Evolutionary conservation across 768 basidiomycete genomes (phyloP), one percentile per base, ranked within the genome.

Genomic region (Dacryopinax spathularia): DNA sequence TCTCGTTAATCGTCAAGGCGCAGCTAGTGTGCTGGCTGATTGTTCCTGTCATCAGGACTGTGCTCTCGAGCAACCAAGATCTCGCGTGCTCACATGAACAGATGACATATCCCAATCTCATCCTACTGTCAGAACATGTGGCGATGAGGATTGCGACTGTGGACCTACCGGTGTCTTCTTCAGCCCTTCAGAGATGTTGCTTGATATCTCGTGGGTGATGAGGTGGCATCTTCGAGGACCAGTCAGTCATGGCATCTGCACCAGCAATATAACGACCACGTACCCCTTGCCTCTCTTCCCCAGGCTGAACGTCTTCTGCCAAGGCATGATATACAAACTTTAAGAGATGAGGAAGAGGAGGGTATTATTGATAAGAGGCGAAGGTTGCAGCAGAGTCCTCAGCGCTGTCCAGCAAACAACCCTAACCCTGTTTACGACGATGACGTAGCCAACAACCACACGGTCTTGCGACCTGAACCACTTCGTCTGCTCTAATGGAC

Each of bases 1-100:
- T 96, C 75, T 96, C 93, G 72, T 95, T 96, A 63, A 96, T 75
- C 1, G 87, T 88, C 68, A 90, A 72, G 2, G 84, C 88, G 37
- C 87, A 86, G 36, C 85, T 87, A 3, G 88, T 88, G 74, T 93
- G 89, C 72, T 84, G 82, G 56, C 82, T 84, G 65, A 80, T 75
- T 59, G 68, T 35, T 62, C 67, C 16, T 25, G 31, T 27, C 29
- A 12, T 43, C 33, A 3, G 25, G 43, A 22, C 29, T 56, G 34
- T 16, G 29, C 29, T 27, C 34, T 33, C 63, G 48, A 60, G 37
- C 35, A 41, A 34, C n/a, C 16, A 33, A 39, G 18, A 27, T 2
- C 63, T 5, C 5, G 63, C 66, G 75, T 84, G 69, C 63, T 67
- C 72, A 86, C 88, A 95, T 89, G 76, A 91, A 91, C 34, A 96